Evolutionary conservation across 345 rosid species (phyloP), one percentile per base, ranked within the genome.

Genomic region (Brassica incana): DNA sequence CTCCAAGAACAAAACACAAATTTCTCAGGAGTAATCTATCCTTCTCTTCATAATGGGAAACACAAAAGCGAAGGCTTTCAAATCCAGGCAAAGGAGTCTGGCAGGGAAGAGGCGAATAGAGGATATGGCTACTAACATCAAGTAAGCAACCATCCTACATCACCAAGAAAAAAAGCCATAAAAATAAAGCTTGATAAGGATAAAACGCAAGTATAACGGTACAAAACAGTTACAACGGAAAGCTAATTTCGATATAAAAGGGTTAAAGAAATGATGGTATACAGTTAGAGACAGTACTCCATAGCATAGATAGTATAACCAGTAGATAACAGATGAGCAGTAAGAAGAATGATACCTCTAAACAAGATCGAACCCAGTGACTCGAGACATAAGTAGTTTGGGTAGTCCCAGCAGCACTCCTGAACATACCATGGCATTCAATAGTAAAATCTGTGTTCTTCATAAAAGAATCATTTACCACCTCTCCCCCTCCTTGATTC

Each of bases 101-200:
- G 85, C 98, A 93, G 72, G 89, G 87, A 79, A 95, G 93, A 67
- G 98, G 98, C 27, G 99, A 89, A 88, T 88, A 95, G 83, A 95
- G 88, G 77, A 93, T 83, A 78, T 93, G 98, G 81, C 92, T 76
- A 36, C 84, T 86, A 83, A 90, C 90, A 76, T 92, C 93, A 83
- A 86, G 88, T 89, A 95, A 85, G 84, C 84, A 80, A 80, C 91
- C 94, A 83, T 74, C 96, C 98, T 95, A 79, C 85, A 86, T 80
- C 73, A 85, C 80, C 74, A 85, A 69, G 74, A 65, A 61, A 40
- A 38, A 38, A 78, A 58, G 77, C 67, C 61, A 40, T 67, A 54
- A 52, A 54, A 68, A 50, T 52, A 54, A 69, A 52, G 70, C 60
- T 61, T 45, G 35, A 58, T 16, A 60, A 79, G 54, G 64, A 61